phyloP scores from a whole-genome alignment of 768 basidiomycete genomes.

The Postia placenta region DNA sequence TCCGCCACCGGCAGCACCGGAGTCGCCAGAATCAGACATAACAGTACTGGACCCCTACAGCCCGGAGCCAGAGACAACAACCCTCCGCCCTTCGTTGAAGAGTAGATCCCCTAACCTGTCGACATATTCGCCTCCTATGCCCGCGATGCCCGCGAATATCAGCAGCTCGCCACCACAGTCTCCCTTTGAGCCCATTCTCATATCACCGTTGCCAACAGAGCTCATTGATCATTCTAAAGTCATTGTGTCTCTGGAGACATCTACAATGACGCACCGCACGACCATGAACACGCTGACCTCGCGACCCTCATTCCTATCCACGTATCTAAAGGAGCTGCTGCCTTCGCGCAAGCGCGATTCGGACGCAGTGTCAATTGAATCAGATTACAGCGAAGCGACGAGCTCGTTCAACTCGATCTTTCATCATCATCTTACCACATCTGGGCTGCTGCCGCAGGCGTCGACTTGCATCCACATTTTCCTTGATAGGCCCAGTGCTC shows the following conservation, averaged over 20 bases:
- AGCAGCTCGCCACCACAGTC: conserved; percentile 40
- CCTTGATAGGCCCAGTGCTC: conserved; percentile 71
- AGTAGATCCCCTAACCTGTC: conserved; percentile 18
- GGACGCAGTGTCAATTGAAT: conserved; percentile 45
- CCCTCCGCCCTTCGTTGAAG: conserved; percentile 20
- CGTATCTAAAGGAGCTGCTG: conserved; percentile 23
- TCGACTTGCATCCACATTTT: conserved; percentile 60
- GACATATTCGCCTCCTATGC: conserved; percentile 40
- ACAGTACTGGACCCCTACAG: not conserved
- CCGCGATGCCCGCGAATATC: conserved; percentile 42
- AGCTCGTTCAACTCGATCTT: conserved; percentile 45
- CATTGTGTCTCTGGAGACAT: conserved; percentile 71
- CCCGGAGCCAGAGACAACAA: not conserved
- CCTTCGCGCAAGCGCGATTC: conserved; percentile 26
- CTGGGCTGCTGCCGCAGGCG: conserved; percentile 43
- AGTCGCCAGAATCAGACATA: not conserved
- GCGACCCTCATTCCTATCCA: conserved; percentile 59
- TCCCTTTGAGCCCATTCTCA: conserved; percentile 60
- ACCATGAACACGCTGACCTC: conserved; percentile 63
- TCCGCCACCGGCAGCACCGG: conserved; percentile 21
- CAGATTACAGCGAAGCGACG: conserved; percentile 49
- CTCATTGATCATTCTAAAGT: conserved; percentile 51
- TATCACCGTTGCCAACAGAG: conserved; percentile 40
- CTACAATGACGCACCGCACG: conserved; percentile 58
- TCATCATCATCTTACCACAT: conserved; percentile 56